A percentile compares a stretch with the other conserved stretches of the same genome.
Conservation (phyloP, 2,329 filamentous ascomycete genomes). For the Trichoderma harzianum region DNA sequence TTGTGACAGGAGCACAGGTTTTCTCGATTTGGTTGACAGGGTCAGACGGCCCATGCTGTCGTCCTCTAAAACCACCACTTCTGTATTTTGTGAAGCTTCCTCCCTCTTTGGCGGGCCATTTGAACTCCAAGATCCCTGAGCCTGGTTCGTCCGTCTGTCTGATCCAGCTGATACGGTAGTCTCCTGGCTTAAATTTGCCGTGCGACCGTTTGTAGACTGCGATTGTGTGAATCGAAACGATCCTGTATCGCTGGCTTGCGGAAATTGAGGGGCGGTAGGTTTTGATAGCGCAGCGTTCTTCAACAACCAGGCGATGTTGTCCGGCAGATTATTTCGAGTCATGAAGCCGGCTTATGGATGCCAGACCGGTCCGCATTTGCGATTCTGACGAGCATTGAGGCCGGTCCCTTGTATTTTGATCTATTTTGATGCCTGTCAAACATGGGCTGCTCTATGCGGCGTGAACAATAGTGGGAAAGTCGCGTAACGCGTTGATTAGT, state of each 20-base stretch:
- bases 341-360: constrained; percentile 45
- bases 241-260: constrained; percentile 31
- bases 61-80: constrained; percentile 28
- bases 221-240: constrained; percentile 28
- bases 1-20: constrained; percentile 42
- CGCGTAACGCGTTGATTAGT: constrained; percentile 36
- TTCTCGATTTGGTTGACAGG: constrained; percentile 43
- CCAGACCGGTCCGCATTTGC: constrained; percentile 25
- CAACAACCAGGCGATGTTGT: constrained; percentile 57
- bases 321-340: constrained; percentile 59
- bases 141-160: not conserved
- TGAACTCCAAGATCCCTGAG: constrained; percentile 16
- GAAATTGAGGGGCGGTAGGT: constrained; percentile 39
- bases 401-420: not conserved
- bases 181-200: not conserved
- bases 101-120: constrained; percentile 26
- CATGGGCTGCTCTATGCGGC: not conserved
- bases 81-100: constrained; percentile 25
- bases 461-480: constrained; percentile 12
- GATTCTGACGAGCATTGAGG: constrained; percentile 25
- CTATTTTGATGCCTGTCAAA: not conserved
- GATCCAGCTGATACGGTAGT: not conserved
- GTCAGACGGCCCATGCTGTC: constrained; percentile 45
- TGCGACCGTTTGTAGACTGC: constrained; percentile 20
- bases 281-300: constrained; percentile 43